Evolutionary conservation across 148 eudicot genomes (phyloP).

Genomic region (Rhododendron ferrugineum): DNA sequence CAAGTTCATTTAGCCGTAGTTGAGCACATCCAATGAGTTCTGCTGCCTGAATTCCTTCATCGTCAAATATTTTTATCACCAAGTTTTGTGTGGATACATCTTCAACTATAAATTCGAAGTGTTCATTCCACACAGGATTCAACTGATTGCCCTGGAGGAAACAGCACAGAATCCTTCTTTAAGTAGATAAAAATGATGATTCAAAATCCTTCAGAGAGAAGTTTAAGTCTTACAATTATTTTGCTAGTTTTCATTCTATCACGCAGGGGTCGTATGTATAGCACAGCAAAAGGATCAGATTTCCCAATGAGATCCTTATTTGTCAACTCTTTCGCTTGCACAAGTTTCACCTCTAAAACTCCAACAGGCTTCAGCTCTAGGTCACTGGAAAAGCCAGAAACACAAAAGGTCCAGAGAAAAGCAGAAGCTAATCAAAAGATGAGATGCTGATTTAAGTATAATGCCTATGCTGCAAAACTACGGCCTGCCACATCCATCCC

Average conservation of each 20-base stretch:
- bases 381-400: slow-evolving; percentile 43
- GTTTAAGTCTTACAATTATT: slow-evolving; percentile 58
- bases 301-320: slow-evolving; percentile 94
- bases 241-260: slow-evolving; percentile 83
- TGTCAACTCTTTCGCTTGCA: slow-evolving; percentile 87
- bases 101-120: slow-evolving; percentile 85
- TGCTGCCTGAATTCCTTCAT: slow-evolving; percentile 89
- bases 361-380: slow-evolving; percentile 95
- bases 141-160: slow-evolving; percentile 67
- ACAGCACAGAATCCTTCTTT: slow-evolving; percentile 4
- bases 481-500: not conserved
- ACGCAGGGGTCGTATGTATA: slow-evolving; percentile 74
- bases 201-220: slow-evolving; percentile 1
- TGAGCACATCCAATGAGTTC: slow-evolving; percentile 90
- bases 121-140: slow-evolving; percentile 98
- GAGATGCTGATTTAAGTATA: not conserved
- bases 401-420: slow-evolving; percentile 2
- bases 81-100: slow-evolving; percentile 87
- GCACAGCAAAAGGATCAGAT: slow-evolving; percentile 92
- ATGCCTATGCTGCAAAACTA: slow-evolving; percentile 5
- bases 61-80: slow-evolving; percentile 81
- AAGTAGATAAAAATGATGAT: not conserved
- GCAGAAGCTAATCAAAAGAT: not conserved
- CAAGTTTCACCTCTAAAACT: slow-evolving; percentile 89
- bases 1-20: slow-evolving; percentile 63